phyloP scores from a whole-genome alignment of 176 grass and related monocot genomes.

The Bromus sterilis region DNA sequence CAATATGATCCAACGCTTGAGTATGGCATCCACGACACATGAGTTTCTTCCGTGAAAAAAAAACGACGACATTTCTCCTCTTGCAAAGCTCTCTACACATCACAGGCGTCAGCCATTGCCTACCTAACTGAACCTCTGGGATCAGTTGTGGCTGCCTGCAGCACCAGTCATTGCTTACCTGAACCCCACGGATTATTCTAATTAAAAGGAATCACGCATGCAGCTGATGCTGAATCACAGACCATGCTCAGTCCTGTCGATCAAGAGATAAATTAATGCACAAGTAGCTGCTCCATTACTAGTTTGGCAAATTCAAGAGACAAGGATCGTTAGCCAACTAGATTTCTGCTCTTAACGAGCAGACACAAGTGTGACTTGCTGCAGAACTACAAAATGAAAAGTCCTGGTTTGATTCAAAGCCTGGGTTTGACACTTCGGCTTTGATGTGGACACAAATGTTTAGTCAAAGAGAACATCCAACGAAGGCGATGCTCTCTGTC shows the following conservation, averaged over 20 bases:
- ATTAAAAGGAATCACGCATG: not conserved
- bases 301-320: not conserved
- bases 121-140: not conserved
- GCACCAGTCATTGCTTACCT: not conserved
- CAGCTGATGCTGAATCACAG: not conserved
- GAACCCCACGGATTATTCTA: not conserved
- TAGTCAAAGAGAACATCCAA: not conserved
- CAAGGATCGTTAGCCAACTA: not conserved
- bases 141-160: not conserved
- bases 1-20: not conserved
- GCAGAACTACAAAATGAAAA: too few species aligned
- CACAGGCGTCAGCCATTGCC: not conserved
- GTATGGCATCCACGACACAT: not conserved
- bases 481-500: too few species aligned
- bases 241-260: not conserved
- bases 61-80: not conserved
- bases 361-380: too few species aligned
- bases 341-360: too few species aligned
- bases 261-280: too few species aligned
- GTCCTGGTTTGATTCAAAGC: too few species aligned
- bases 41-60: not conserved
- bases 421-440: too few species aligned
- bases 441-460: not conserved
- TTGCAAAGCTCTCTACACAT: not conserved
- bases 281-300: not conserved